A percentile compares a stretch with the other conserved stretches of the same genome.
Conservation (phyloP, 768 basidiomycete genomes). For the Boletus patriciae region DNA sequence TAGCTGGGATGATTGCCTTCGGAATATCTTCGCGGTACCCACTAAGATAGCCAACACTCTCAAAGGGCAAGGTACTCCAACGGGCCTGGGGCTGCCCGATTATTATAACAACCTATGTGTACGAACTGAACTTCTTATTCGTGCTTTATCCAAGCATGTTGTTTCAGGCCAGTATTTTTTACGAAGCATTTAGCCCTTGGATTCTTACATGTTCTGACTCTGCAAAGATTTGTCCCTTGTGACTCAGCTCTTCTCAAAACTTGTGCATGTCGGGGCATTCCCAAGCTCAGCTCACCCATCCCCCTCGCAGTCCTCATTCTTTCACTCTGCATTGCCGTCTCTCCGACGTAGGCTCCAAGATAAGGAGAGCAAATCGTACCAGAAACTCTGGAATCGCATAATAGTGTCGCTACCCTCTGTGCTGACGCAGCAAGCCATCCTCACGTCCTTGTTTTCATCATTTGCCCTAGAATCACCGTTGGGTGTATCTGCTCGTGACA, state of each 20-base stretch:
- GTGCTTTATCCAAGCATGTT: conserved; percentile 39
- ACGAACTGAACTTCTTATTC: conserved; percentile 54
- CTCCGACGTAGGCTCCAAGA: conserved; percentile 44
- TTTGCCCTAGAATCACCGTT: conserved; percentile 36
- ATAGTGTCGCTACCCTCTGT: conserved; percentile 50
- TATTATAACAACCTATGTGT: conserved; percentile 57
- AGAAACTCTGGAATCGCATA: conserved; percentile 48
- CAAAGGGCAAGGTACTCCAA: conserved; percentile 45
- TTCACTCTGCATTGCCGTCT: conserved; percentile 47
- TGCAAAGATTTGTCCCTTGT: conserved; percentile 40
- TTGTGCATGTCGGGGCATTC: conserved; percentile 68
- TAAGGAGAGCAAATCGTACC: conserved; percentile 39
- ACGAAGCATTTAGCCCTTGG: conserved; percentile 2
- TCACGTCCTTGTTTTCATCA: conserved; percentile 59
- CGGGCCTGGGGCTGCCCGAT: conserved; percentile 49
- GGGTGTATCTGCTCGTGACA: conserved; percentile 33
- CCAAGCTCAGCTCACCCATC: conserved; percentile 49
- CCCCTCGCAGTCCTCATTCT: conserved; percentile 73
- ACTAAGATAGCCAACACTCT: conserved; percentile 76
- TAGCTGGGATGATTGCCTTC: conserved; percentile 78
- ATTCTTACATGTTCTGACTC: conserved; percentile 30
- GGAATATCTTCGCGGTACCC: conserved; percentile 63
- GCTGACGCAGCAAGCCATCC: conserved; percentile 53
- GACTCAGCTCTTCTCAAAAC: conserved; percentile 59
- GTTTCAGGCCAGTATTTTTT: conserved; percentile 41